Evolutionary conservation across 2,329 filamentous ascomycete species (phyloP), one percentile per base, ranked within the genome.

Genomic region (Epichloe coenophiala): DNA sequence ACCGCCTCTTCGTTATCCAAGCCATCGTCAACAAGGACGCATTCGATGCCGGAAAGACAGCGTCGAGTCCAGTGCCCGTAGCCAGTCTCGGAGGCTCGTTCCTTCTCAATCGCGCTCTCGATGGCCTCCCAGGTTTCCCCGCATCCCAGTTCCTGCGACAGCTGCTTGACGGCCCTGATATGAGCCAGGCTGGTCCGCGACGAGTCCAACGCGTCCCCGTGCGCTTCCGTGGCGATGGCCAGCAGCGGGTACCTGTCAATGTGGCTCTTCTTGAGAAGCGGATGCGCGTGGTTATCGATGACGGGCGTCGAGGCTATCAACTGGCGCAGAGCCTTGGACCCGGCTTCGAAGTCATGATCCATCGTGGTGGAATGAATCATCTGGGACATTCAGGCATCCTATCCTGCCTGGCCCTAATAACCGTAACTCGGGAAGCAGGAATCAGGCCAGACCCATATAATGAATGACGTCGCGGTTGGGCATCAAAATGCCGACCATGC

Each of bases 11-110:
- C 68, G 13, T 71, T 68, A 48, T 77, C 74, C 7, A 91, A 67
- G 0, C 86, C 83, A 64, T 93, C 87, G 57, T 93, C 88, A n/a
- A 94, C 75, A 1, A 94, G 71, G 11, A 91, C 71, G 1, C 77
- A 79, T 62, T 90, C 81, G 31, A 87, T 85, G 1, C 86, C 86
- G 12, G 77, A 66, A 4, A 94, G 73, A 58, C 86, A 93, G 54
- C 71, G 73, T 43, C 68, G 71, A 11, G 78, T 71, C 71, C 88
- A 80, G 3, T 65, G 73, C 5, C 79, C 69, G 50, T 77, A 75
- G 52, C 76, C 27, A 39, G 47, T n/a, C 9, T 48, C 68, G 2
- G 65, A 61, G 12, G 62, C 59, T 19, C 71, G 71, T 52, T 65
- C 66, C 49, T 64, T 63, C 51, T 68, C 61, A 49, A 77, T 65